phyloP scores from a whole-genome alignment of 768 basidiomycete genomes.

The Sarcodon sp. region DNA sequence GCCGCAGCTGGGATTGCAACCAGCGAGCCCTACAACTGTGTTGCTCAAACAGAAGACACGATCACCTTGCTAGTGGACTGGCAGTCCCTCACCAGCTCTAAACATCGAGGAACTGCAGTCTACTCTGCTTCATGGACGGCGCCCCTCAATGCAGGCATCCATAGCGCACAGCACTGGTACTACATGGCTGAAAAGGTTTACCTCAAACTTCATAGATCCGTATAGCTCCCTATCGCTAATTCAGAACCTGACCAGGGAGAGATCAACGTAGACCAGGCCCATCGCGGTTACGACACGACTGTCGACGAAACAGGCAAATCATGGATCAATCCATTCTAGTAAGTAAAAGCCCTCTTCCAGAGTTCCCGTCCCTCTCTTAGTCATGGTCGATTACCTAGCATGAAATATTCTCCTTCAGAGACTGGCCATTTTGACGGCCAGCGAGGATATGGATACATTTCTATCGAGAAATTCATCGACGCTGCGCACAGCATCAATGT shows the following conservation, averaged over 20 bases:
- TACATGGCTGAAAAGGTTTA: slow-evolving; percentile 85
- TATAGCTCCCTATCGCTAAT: not conserved
- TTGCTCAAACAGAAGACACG: slow-evolving; percentile 82
- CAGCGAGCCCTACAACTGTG: slow-evolving; percentile 78
- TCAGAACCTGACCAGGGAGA: slow-evolving; percentile 48
- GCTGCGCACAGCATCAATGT: slow-evolving; percentile 72
- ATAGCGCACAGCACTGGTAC: slow-evolving; percentile 88
- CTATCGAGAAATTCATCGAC: slow-evolving; percentile 87
- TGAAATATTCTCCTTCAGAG: slow-evolving; percentile 91
- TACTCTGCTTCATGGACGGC: slow-evolving; percentile 96
- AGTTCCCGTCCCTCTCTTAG: not conserved
- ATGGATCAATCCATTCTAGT: slow-evolving; percentile 91
- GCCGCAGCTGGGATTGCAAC: slow-evolving; percentile 89
- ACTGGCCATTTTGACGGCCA: slow-evolving; percentile 92
- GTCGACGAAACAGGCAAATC: slow-evolving; percentile 75
- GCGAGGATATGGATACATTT: slow-evolving; percentile 84
- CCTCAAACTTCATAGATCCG: not conserved
- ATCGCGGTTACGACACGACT: slow-evolving; percentile 86
- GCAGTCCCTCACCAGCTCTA: slow-evolving; percentile 66
- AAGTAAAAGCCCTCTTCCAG: slow-evolving; percentile 17
- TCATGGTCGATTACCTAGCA: slow-evolving; percentile 30
- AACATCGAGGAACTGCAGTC: slow-evolving; percentile 75
- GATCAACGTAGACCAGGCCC: slow-evolving; percentile 86
- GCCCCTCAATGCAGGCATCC: slow-evolving; percentile 79
- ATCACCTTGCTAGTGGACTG: slow-evolving; percentile 93